These are phyloP conservation scores for Fragaria iinumae DNA, from an alignment of 306 rosid species.

Conservation along the genomic window DNA sequence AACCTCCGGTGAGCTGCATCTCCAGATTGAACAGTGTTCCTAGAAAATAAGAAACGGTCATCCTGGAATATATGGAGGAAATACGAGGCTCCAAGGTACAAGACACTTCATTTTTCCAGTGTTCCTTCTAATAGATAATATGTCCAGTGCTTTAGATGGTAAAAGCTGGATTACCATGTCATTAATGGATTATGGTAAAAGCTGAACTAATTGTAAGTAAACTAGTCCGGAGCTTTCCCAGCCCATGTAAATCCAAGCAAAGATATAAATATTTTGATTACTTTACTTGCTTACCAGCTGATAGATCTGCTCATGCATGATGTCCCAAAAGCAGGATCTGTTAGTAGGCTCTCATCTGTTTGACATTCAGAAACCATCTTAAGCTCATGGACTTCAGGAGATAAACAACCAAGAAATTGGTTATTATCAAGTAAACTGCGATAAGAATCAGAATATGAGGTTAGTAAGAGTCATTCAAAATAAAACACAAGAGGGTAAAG, in stretches of 20 bases:
- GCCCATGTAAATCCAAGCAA: background rate
- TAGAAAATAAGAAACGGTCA: constrained; percentile 26
- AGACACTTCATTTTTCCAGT: background rate
- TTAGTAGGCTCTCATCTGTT: constrained; percentile 34
- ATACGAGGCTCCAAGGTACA: background rate
- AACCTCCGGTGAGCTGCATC: constrained; percentile 33
- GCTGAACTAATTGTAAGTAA: background rate
- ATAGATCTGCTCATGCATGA: constrained; percentile 24
- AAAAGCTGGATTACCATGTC: background rate
- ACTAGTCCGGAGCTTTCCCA: background rate
- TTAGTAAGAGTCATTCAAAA: background rate
- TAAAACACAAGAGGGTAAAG: background rate
- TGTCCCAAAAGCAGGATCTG: constrained; percentile 20
- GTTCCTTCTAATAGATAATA: background rate
- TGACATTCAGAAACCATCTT: constrained; percentile 41
- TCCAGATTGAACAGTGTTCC: constrained; percentile 43
- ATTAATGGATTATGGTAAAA: background rate
- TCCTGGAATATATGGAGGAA: background rate
- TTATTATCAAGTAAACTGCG: constrained; percentile 70
- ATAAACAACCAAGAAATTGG: constrained; percentile 35
- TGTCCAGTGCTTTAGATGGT: background rate
- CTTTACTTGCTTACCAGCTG: constrained; percentile 35
- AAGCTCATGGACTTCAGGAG: constrained; percentile 42
- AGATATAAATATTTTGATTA: background rate
- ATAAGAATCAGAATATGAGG: constrained; percentile 10